These are phyloP conservation scores for Trichoderma koningiopsis DNA, from an alignment of 2,329 filamentous ascomycete genomes.

Conservation along the genomic window DNA sequence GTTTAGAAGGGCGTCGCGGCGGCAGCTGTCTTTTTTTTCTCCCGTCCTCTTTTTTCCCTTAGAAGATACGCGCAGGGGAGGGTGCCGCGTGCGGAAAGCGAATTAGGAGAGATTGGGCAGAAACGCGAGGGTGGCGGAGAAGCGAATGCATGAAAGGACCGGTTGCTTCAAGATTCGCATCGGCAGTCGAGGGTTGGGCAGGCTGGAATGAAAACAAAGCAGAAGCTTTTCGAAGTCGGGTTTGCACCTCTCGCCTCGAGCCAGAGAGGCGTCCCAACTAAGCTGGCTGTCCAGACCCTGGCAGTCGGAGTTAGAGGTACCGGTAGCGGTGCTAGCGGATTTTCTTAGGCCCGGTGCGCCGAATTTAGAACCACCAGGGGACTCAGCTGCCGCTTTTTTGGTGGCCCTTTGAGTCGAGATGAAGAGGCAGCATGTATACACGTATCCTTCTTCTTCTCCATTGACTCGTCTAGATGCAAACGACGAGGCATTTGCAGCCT, in stretches of 20 bases:
- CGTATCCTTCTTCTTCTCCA: neutral
- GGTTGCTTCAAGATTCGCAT: conserved; percentile 31
- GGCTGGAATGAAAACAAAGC: conserved; percentile 20
- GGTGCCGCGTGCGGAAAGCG: conserved; percentile 16
- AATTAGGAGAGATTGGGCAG: conserved; percentile 19
- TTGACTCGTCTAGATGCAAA: neutral
- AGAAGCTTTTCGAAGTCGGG: conserved; percentile 21
- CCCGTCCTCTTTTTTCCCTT: neutral
- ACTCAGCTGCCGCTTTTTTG: conserved; percentile 6
- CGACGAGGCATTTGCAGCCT: neutral
- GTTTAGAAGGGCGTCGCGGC: conserved; percentile 21
- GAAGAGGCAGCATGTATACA: neutral
- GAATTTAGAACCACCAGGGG: neutral
- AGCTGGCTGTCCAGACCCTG: conserved; percentile 13
- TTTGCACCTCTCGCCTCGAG: conserved; percentile 19
- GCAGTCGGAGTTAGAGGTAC: conserved; percentile 6
- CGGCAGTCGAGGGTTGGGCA: conserved; percentile 19
- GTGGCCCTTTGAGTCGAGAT: neutral
- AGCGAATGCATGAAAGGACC: conserved; percentile 19
- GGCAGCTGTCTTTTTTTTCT: neutral
- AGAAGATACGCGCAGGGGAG: conserved; percentile 22
- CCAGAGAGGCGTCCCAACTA: conserved; percentile 14
- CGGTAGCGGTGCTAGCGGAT: conserved; percentile 2
- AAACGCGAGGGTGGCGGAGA: conserved; percentile 7
- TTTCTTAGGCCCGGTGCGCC: conserved; percentile 23